Base-by-base conservation (phyloP, 148 eudicot species). In the Silene uniflora region DNA sequence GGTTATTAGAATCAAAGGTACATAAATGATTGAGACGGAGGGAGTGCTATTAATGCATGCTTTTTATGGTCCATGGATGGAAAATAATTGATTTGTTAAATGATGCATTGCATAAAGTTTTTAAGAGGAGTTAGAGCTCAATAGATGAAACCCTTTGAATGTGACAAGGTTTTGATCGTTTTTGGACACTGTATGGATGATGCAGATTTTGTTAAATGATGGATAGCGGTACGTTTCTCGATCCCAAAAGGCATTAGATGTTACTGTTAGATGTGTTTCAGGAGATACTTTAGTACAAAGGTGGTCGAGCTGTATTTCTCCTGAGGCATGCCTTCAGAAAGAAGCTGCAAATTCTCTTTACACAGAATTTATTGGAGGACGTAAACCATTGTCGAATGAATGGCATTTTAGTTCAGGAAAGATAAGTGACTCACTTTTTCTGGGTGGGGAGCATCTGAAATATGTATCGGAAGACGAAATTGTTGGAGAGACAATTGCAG, bases 181-280 rank as follows among this genome's bases (percentile, higher is more conserved):
- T 29, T 52, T 21, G 47, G 62, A 62, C 32, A 60, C 10, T 73
- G 11, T 46, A 25, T 78, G 78, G 76, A 69, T 77, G 79, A 68
- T 77, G 83, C 89, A 91, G 97, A 71, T 84, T 11, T 74, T 81
- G 77, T 56, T 87, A 64, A 79, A 75, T 72, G 90, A 86, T 72
- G 83, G 87, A 69, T 64, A 83, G 71, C 85, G 81, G 8, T 52
- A 69, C 70, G 64, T 78, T 18, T 73, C 81, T 56, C 76, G 80
- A 16, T 75, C 80, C 13, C 78, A 71, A 79, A 91, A 80, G 79
- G 47, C 83, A 63, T 80, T 75, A 54, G 61, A 71, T 71, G 29
- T 71, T 74, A 82, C 84, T 55, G 67, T 82, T 73, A 83, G 81
- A 81, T 82, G 86, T 81, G 61, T 78, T 73, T 62, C 69, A 3